Base-by-base conservation (phyloP, 345 rosid genomes). In the Litchi chinensis region DNA sequence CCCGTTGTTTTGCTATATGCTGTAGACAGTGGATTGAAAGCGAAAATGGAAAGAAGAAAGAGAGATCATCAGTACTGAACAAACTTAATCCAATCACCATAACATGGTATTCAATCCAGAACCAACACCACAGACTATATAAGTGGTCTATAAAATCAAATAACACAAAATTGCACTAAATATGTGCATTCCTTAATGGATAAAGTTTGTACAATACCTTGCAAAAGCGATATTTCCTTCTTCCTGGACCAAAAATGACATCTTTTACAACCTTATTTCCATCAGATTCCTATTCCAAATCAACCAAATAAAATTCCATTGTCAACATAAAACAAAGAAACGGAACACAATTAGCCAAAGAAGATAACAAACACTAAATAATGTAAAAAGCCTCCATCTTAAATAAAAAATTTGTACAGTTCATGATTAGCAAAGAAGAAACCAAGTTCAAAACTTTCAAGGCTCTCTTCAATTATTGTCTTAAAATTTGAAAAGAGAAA, bases 1-100 rank as follows among this genome's bases (percentile, higher is more conserved):
- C 24, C 72, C 91, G 76, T 65, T 93, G 85, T 86, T 95, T 93
- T 77, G 91, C 83, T 0, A 95, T 84, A 79, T 95, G 96, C 97
- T 95, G 88, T 44, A 63, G 37, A 74, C 24, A 70, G 8, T 39
- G 48, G 76, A 71, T 66, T 5, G 41, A 40, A 43, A 74, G 26
- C 7, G 65, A 60, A 21, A 60, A 65, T 11, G 26, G 67, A 7
- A 56, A 19, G 48, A 16, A 62, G 22, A 62, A 79, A 60, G 28
- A 60, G 28, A 60, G 10, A 68, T n/a, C 11, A 41, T 32, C 50
- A 73, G 56, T 12, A 41, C 39, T 32, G 11, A 67, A 12, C n/a
- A 77, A 43, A 72, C 68, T 43, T 7, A 46, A 52, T 39, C 43
- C 65, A 74, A 11, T 32, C 62, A 19, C 28, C 28, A 68, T 39